These are phyloP conservation scores for Calonectria pauciramosa DNA, from an alignment of 2,329 filamentous ascomycete species.

Conservation along the genomic window DNA sequence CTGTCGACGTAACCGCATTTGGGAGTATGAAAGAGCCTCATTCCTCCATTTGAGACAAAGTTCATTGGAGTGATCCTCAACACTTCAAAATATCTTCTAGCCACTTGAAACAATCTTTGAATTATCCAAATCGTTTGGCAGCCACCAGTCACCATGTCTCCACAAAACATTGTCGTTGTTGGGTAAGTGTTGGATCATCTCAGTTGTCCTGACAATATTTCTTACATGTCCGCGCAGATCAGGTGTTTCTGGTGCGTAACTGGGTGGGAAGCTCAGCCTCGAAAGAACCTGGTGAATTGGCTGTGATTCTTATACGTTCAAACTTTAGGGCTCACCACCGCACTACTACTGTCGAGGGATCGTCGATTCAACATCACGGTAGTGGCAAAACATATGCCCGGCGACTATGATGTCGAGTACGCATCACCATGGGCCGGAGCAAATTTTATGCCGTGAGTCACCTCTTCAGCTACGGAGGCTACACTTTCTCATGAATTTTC, in stretches of 20 bases:
- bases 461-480: too few relatives aligned
- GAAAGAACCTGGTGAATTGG: not conserved
- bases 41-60: not conserved
- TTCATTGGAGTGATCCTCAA: not conserved
- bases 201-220: not conserved
- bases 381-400: slow-evolving; percentile 22
- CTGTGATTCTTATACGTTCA: not conserved
- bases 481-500: not conserved
- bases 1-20: not conserved
- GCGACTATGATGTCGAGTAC: slow-evolving; percentile 23
- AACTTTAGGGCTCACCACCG: slow-evolving; percentile 14
- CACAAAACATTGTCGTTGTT: not conserved
- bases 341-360: slow-evolving; percentile 10
- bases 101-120: not conserved
- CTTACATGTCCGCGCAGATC: not conserved
- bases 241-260: not conserved
- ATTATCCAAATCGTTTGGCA: not conserved
- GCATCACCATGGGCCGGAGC: slow-evolving; percentile 24
- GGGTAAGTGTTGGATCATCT: not conserved
- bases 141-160: not conserved
- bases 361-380: slow-evolving; percentile 9
- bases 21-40: not conserved
- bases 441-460: slow-evolving; percentile 24
- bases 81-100: not conserved
- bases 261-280: not conserved